Base-by-base conservation (phyloP, 2,329 filamentous ascomycete species). In the Epichloe coenophiala region DNA sequence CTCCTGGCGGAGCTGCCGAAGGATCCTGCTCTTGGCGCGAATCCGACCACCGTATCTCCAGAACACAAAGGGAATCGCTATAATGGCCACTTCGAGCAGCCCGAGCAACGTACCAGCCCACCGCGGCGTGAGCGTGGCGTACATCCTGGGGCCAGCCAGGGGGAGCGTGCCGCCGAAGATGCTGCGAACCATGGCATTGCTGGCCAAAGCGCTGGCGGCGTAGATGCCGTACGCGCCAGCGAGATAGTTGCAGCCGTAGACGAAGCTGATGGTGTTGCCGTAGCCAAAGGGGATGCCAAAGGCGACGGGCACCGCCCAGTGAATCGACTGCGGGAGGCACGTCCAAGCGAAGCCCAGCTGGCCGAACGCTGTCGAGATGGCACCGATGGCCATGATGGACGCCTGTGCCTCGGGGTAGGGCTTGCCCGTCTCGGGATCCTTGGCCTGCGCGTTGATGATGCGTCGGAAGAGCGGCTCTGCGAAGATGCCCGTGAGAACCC, bases 281-380 rank as follows among this genome's bases (percentile, higher is more conserved):
- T 77, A 74, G 9, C 87, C 87, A 58, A 93, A 94, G 0, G 84
- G 84, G 5, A 94, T 76, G 1, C 88, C 87, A 1, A 87, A 87
- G 0, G 86, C 70, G 46, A 94, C 83, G 1, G 87, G 84, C 19
- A 80, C 73, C n/a, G 88, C 81, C 84, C 86, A 94, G 63, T 88
- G 89, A 35, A 94, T 87, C 4, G 78, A 77, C 0, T 68, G 69
- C 0, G 89, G 89, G 0, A 88, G 78, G 54, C 83, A 89, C 0
- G 89, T 95, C 88, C 88, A 95, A 0, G 86, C 81, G 61, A 96
- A 96, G 64, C 83, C 84, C 23, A 96, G 76, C 65, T 95, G 84
- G 15, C 89, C 90, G 3, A 87, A 65, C 0, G 88, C 85, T 0
- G 86, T 81, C 1, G 88, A 70, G 1, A 94, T 63, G 0, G 87